Conservation (phyloP, 1,284 basidiomycete species). For the Bondarzewia mesenterica region DNA sequence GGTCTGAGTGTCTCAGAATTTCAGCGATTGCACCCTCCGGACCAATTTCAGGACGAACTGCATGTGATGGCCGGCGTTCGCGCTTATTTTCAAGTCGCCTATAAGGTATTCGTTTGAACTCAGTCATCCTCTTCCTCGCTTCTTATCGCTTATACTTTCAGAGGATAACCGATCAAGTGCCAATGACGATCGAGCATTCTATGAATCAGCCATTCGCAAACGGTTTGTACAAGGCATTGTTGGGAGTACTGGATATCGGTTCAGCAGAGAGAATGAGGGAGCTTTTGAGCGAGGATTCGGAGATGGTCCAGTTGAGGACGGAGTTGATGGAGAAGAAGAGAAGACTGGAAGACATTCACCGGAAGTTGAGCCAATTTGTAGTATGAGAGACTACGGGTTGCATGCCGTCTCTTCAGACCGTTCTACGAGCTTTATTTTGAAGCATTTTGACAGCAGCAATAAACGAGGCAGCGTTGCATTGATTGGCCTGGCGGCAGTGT, state of each 20-base stretch:
- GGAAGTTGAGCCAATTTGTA: not conserved
- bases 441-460: too few species aligned
- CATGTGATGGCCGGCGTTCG: constrained; percentile 40
- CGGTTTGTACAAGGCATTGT: not conserved
- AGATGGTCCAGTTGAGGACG: not conserved
- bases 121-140: not conserved
- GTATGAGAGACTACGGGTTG: not conserved
- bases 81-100: constrained; percentile 42
- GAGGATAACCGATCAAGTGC: not conserved
- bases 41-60: constrained; percentile 37
- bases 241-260: not conserved
- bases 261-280: not conserved
- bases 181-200: not conserved
- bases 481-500: too few species aligned
- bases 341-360: not conserved
- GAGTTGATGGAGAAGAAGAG: not conserved
- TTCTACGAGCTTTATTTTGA: too few species aligned
- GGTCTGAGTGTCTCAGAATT: constrained; percentile 28
- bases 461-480: too few species aligned
- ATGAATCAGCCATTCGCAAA: not conserved
- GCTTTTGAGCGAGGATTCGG: not conserved
- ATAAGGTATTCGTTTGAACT: constrained; percentile 26
- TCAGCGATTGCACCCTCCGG: constrained; percentile 27
- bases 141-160: not conserved
- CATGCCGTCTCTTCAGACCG: too few species aligned